These are phyloP conservation scores for Talaromyces sp. DNA, from an alignment of 2,329 filamentous ascomycete species.

Conservation along the genomic window DNA sequence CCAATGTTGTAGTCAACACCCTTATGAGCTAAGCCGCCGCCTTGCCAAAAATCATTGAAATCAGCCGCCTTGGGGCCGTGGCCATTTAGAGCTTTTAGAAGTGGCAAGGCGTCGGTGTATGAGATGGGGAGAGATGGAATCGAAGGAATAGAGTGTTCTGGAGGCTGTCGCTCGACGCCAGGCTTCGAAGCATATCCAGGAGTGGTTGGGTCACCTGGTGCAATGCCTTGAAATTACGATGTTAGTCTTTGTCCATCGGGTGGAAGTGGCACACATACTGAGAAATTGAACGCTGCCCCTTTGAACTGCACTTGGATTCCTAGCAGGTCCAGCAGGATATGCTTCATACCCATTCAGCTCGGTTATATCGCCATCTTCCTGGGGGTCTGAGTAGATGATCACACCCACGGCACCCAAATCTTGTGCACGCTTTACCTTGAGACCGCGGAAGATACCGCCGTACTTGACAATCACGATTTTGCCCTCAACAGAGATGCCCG, in stretches of 20 bases:
- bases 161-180: conserved; percentile 71
- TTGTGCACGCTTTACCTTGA: conserved; percentile 90
- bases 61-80: conserved; percentile 75
- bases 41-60: conserved; percentile 70
- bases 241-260: not conserved
- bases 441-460: conserved; percentile 78
- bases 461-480: conserved; percentile 88
- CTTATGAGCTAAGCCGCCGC: conserved; percentile 71
- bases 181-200: conserved; percentile 92
- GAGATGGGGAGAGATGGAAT: conserved; percentile 93
- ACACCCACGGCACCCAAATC: conserved; percentile 85
- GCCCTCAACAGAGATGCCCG: conserved; percentile 71
- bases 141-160: conserved; percentile 67
- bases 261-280: conserved; percentile 50
- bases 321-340: conserved; percentile 83
- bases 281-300: conserved; percentile 82
- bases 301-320: conserved; percentile 85
- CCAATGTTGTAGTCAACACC: conserved; percentile 83
- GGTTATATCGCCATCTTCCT: conserved; percentile 78
- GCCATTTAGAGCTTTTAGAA: conserved; percentile 87
- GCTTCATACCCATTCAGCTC: conserved; percentile 73
- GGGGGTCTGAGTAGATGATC: conserved; percentile 82
- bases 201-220: conserved; percentile 77
- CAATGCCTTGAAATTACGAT: conserved; percentile 44
- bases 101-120: conserved; percentile 77